Evolutionary conservation across 495 filamentous ascomycete genomes (phyloP).

Genomic region (Aspergillus asperescens): DNA sequence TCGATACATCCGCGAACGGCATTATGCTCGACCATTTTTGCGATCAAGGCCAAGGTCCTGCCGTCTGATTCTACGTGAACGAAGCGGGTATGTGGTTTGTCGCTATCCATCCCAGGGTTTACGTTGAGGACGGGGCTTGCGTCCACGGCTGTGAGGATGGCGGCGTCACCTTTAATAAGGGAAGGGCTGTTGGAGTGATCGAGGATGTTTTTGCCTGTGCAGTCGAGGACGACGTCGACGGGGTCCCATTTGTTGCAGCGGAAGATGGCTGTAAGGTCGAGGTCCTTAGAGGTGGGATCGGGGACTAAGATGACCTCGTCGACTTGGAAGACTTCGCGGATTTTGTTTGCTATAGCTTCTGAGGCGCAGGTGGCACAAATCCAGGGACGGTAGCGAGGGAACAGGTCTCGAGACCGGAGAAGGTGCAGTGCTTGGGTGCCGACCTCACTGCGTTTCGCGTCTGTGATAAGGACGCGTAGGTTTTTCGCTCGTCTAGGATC

Average conservation of each 20-base stretch:
- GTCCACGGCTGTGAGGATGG: constrained; percentile 37
- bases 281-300: constrained; percentile 18
- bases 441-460: constrained; percentile 34
- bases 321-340: constrained; percentile 24
- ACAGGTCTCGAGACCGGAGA: constrained; percentile 31
- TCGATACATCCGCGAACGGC: constrained; percentile 29
- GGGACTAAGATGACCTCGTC: constrained; percentile 32
- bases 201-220: constrained; percentile 30
- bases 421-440: constrained; percentile 35
- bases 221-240: constrained; percentile 41
- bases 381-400: constrained; percentile 35
- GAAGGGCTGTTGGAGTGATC: constrained; percentile 27
- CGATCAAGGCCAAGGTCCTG: constrained; percentile 26
- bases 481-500: constrained; percentile 19
- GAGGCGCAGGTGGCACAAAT: constrained; percentile 36
- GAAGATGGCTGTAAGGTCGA: constrained; percentile 31
- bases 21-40: constrained; percentile 31
- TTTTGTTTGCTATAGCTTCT: constrained; percentile 22
- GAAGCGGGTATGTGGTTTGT: constrained; percentile 30
- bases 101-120: neutral
- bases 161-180: constrained; percentile 33
- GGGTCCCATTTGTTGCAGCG: constrained; percentile 28
- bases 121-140: constrained; percentile 20
- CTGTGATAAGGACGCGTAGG: constrained; percentile 35
- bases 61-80: constrained; percentile 38